These are phyloP conservation scores for Yamadazyma takamatsuzukensis DNA, from an alignment of 805 yeast genomes.

Conservation along the genomic window DNA sequence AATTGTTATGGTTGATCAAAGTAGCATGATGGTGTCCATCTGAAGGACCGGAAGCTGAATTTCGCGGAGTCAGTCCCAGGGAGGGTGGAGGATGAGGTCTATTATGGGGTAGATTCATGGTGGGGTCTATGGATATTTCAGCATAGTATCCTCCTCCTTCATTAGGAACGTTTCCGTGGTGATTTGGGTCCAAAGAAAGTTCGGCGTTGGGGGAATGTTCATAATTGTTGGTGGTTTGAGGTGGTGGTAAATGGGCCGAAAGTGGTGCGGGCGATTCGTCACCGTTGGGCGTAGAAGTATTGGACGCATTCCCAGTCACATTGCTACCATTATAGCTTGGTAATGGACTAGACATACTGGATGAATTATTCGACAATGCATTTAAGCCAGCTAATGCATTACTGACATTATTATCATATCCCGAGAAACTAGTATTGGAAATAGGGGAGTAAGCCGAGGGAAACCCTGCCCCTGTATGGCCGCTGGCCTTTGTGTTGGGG, in stretches of 20 bases:
- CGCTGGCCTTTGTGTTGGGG: conserved; percentile 14
- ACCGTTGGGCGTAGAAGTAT: conserved; percentile 14
- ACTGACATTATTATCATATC: conserved; percentile 37
- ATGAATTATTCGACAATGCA: conserved; percentile 34
- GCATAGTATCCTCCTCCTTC: conserved; percentile 42
- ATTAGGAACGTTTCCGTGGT: conserved; percentile 21
- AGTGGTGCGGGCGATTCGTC: conserved; percentile 21
- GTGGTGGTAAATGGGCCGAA: no score
- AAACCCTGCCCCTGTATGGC: conserved; percentile 15
- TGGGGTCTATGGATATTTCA: conserved; percentile 41
- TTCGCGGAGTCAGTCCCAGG: conserved; percentile 25
- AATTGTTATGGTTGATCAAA: conserved; percentile 28
- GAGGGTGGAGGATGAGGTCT: conserved; percentile 24
- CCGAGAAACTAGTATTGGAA: conserved; percentile 34
- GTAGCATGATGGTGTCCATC: conserved; percentile 1
- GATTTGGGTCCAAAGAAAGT: conserved; percentile 25
- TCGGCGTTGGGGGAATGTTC: conserved; percentile 15
- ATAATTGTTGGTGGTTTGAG: conserved; percentile 15
- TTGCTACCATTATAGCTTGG: conserved; percentile 12
- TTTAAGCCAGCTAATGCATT: conserved; percentile 44
- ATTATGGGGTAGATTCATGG: conserved; percentile 44
- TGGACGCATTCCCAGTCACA: neutral
- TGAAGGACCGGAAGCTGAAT: conserved; percentile 20
- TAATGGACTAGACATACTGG: conserved; percentile 22
- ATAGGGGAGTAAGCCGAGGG: conserved; percentile 33